Evolutionary conservation across 2,329 filamentous ascomycete species (phyloP).

Genomic region (Hypomyces rosellus): DNA sequence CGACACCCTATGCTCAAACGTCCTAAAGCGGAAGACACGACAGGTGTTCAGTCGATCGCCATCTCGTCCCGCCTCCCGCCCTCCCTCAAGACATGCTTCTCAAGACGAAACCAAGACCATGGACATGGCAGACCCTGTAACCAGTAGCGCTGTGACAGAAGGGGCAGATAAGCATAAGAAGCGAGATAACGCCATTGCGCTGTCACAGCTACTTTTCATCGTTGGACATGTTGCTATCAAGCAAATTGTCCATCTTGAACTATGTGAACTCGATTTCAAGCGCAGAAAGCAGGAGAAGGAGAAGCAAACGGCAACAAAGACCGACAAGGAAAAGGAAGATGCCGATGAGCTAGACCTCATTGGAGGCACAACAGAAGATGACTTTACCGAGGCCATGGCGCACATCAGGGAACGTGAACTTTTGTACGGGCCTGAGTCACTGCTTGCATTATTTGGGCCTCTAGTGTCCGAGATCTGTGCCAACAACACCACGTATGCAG

Average conservation of each 20-base stretch:
- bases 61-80: constrained; percentile 37
- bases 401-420: constrained; percentile 80
- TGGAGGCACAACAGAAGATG: constrained; percentile 89
- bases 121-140: constrained; percentile 26
- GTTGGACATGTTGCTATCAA: constrained; percentile 97
- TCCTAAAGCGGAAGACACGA: constrained; percentile 80
- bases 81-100: constrained; percentile 28
- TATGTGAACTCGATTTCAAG: constrained; percentile 98
- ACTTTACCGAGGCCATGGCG: constrained; percentile 80
- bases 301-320: constrained; percentile 49
- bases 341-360: constrained; percentile 93
- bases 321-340: constrained; percentile 53
- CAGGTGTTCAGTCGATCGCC: constrained; percentile 59
- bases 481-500: constrained; percentile 87
- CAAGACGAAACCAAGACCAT: constrained; percentile 37
- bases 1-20: constrained; percentile 85
- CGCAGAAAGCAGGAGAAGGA: constrained; percentile 87
- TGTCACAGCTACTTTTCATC: constrained; percentile 90
- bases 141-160: constrained; percentile 16
- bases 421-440: constrained; percentile 72
- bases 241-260: constrained; percentile 94
- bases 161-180: constrained; percentile 40
- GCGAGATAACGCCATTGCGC: constrained; percentile 62
- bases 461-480: constrained; percentile 89
- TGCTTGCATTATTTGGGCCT: constrained; percentile 86